Evolutionary conservation across 768 basidiomycete species (phyloP), one percentile per base, ranked within the genome.

Genomic region (Tephrocybe sp.): DNA sequence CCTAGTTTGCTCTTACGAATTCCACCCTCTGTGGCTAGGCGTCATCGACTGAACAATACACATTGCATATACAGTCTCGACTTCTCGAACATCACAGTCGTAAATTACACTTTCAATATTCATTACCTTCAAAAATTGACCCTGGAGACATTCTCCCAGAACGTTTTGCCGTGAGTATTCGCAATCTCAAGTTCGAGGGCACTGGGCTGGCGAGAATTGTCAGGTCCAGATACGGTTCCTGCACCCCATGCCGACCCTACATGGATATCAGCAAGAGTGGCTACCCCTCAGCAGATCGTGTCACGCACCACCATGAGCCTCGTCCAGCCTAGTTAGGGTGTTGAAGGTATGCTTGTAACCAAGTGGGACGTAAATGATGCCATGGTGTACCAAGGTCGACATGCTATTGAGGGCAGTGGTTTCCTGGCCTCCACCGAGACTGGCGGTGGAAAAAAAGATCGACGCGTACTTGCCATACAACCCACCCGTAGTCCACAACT

Each of bases 171-270:
- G 53, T 87, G 85, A 47, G 81, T 69, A 8, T 63, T 65, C 9
- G 83, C 84, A 23, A 84, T 72, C 58, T 80, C 76, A 26, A 78
- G 57, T 65, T 87, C 85, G 22, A 85, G 71, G 3, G 68, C 58
- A 5, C 73, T 73, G 13, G 87, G 85, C 59, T 82, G 77, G 56
- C 87, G 83, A 11, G 77, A 71, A 23, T 83, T 83, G 52, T 78
- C 75, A 4, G 66, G 60, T 35, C 72, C 74, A 9, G 85, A 74
- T 56, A 79, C 72, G 19, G 86, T 86, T 39, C 86, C 89, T 10
- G 87, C 83, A 54, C 91, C 91, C 81, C 84, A 94, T 0, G 91
- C 78, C 17, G 85, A 85, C 32, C 88, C 87, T 85, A 51, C n/a
- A 39, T 16, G 13, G 16, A 13, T 12, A n/a, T 45, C 9, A 59